Percentiles rank a stretch among this genome's conserved stretches.
phyloP scores from a whole-genome alignment of 371 early-diverging fungal genomes.

The Enterospora canceri region DNA sequence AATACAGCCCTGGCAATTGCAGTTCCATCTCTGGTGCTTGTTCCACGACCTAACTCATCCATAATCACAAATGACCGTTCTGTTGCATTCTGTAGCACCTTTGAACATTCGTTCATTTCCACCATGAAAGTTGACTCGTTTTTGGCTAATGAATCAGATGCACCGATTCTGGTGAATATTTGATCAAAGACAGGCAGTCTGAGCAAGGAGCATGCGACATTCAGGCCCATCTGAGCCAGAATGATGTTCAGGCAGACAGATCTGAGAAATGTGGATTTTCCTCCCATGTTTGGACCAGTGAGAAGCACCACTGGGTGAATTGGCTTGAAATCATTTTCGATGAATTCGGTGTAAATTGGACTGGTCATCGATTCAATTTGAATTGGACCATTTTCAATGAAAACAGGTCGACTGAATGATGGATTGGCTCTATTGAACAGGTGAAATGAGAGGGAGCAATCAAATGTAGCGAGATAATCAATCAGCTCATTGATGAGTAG shows the following conservation, averaged over 20 bases:
- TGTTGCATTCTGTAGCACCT: conserved; percentile 79
- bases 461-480: conserved; percentile 67
- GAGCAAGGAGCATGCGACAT: conserved; percentile 68
- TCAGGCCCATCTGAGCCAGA: conserved; percentile 90
- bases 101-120: conserved; percentile 81
- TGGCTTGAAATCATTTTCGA: conserved; percentile 67
- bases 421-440: conserved; percentile 59
- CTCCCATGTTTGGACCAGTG: conserved; percentile 92
- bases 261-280: conserved; percentile 69
- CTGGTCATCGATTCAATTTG: conserved; percentile 11
- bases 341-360: conserved; percentile 62
- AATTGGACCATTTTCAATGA: background rate
- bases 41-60: conserved; percentile 97
- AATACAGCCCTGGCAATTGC: conserved; percentile 86
- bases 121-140: conserved; percentile 99
- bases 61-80: conserved; percentile 81
- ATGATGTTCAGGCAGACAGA: conserved; percentile 82
- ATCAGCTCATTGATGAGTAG: conserved; percentile 62
- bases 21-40: conserved; percentile 87
- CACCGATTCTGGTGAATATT: conserved; percentile 64
- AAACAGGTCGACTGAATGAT: conserved; percentile 3
- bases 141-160: conserved; percentile 66
- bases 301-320: conserved; percentile 70
- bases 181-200: conserved; percentile 67
- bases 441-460: conserved; percentile 71